A percentile compares a stretch with the other conserved stretches of the same genome.
Evolutionary conservation across 2,329 filamentous ascomycete genomes (phyloP).

Genomic region (Cladosporium sp.): DNA sequence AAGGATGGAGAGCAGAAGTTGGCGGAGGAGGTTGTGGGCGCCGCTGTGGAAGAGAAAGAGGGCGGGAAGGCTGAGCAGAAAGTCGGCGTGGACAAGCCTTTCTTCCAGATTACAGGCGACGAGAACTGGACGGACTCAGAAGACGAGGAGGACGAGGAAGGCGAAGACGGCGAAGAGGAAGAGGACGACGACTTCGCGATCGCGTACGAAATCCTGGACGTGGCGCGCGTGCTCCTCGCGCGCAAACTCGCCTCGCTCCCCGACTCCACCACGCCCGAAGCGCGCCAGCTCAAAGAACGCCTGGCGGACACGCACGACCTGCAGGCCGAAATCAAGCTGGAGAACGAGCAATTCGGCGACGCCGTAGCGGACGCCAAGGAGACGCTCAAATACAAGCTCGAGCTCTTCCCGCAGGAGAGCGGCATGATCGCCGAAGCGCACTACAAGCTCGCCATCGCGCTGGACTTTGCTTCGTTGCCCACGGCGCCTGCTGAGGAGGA

Average conservation of each 20-base stretch:
- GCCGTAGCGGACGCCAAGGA: slow-evolving; percentile 81
- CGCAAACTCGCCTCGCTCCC: slow-evolving; percentile 50
- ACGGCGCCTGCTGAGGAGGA: slow-evolving; percentile 51
- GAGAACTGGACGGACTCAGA: slow-evolving; percentile 88
- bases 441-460: slow-evolving; percentile 90
- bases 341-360: slow-evolving; percentile 86
- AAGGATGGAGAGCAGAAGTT: slow-evolving; percentile 31
- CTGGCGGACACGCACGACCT: slow-evolving; percentile 91
- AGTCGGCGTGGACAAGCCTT: slow-evolving; percentile 52
- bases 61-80: slow-evolving; percentile 35
- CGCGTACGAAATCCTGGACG: slow-evolving; percentile 60
- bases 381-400: slow-evolving; percentile 72
- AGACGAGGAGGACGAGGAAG: slow-evolving; percentile 49
- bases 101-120: slow-evolving; percentile 91
- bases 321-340: slow-evolving; percentile 92
- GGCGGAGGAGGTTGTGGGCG: slow-evolving; percentile 33
- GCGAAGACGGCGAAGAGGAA: slow-evolving; percentile 42
- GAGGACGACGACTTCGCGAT: slow-evolving; percentile 61
- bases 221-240: slow-evolving; percentile 56
- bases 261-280: slow-evolving; percentile 23
- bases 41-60: slow-evolving; percentile 43
- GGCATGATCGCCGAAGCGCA: slow-evolving; percentile 90
- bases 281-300: slow-evolving; percentile 70
- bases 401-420: slow-evolving; percentile 74
- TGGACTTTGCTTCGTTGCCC: slow-evolving; percentile 87